phyloP scores from a whole-genome alignment of 805 yeast genomes.

The Lipomyces yamanashiensis region DNA sequence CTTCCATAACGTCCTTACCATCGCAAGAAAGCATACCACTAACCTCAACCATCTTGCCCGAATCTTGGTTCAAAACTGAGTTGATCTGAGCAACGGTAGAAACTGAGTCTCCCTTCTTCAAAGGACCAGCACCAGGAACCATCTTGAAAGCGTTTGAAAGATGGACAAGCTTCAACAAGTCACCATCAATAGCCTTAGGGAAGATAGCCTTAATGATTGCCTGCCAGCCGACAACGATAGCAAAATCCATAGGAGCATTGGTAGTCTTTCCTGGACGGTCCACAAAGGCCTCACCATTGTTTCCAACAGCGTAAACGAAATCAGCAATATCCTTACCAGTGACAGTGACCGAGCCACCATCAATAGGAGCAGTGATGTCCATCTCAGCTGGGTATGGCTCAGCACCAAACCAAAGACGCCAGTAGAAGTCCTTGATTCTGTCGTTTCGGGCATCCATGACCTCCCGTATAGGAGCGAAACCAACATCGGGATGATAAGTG shows the following conservation, averaged over 20 bases:
- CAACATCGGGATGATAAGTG: conserved; percentile 79
- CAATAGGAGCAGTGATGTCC: conserved; percentile 70
- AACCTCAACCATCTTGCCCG: conserved; percentile 96
- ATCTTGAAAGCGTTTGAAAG: conserved; percentile 92
- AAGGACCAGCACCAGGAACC: conserved; percentile 88
- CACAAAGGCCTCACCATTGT: conserved; percentile 94
- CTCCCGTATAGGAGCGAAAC: conserved; percentile 95
- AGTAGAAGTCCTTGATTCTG: conserved; percentile 93
- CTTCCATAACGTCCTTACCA: conserved; percentile 84
- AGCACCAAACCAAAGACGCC: conserved; percentile 93
- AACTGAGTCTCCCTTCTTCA: conserved; percentile 85
- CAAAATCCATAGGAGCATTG: conserved; percentile 98
- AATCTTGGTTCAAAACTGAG: conserved; percentile 86
- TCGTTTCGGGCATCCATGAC: conserved; percentile 87
- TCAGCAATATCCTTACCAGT: conserved; percentile 81
- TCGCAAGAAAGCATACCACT: conserved; percentile 84
- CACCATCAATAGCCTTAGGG: conserved; percentile 97
- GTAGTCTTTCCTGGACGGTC: conserved; percentile 81
- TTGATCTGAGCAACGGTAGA: conserved; percentile 80
- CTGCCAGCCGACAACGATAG: conserved; percentile 98
- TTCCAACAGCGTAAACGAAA: conserved; percentile 96
- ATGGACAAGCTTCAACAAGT: conserved; percentile 89
- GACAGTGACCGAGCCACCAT: conserved; percentile 70
- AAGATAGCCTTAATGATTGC: conserved; percentile 97
- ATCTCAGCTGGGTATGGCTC: conserved; percentile 55